Evolutionary conservation across 768 basidiomycete species (phyloP), one percentile per base, ranked within the genome.

Genomic region (Tubosaeta sp.): DNA sequence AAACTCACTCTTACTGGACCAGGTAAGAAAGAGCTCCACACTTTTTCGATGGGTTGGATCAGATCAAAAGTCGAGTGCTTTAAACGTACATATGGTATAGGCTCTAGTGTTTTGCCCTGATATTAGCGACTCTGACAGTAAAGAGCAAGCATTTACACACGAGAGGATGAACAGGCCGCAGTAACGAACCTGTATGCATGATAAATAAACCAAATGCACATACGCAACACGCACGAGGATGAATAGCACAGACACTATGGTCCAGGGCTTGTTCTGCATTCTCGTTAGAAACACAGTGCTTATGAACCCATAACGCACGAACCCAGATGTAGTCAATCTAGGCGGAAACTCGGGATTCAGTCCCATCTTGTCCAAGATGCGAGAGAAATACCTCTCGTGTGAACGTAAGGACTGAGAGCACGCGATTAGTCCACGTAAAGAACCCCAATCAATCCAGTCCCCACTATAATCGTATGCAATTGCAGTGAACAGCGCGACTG

Each of bases 401-500:
- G 14, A 34, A 14, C 14, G 33, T 34, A 11, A 34, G 33, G 33
- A 34, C 33, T 34, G 16, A 27, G 10, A 9, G 29, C n/a, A n/a
- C 5, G 27, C 16, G 37, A 27, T 48, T 7, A 44, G 35, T 25
- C 17, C 27, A 19, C 26, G 4, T 6, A 25, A 22, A 34, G 50
- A 12, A 44, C 31, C 31, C 34, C 19, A 13, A 22, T 32, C 9
- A 22, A 22, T 34, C 6, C 7, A 16, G 35, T 29, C n/a, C 48
- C 27, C 39, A 58, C 57, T 41, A 38, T 52, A 57, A 35, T 58
- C 57, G 10, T 58, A 58, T 22, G 38, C 32, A 25, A 58, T 22
- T 11, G 42, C 54, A 25, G 55, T 43, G n/a, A 48, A 12, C 12
- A 58, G 16, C 25, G 43, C 34, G 17, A 56, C 56, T 58, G 26